Evolutionary conservation across 1,139 yeast genomes (phyloP).

Genomic region (Pichia sp.): DNA sequence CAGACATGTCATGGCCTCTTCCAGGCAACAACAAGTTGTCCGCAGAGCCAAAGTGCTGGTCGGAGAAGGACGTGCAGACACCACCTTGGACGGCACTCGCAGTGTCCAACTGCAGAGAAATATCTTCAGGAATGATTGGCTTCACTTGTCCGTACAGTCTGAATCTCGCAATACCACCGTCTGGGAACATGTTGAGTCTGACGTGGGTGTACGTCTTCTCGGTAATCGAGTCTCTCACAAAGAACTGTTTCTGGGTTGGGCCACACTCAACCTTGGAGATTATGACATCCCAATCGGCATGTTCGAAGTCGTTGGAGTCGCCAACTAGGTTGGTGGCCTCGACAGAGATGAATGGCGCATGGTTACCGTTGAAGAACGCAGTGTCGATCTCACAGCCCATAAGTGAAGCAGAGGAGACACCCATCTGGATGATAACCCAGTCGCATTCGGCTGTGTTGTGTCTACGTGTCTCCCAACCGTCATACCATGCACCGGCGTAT

Average conservation of each 20-base stretch:
- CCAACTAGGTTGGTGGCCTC: constrained; percentile 55
- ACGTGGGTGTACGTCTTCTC: constrained; percentile 66
- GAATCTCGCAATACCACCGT: constrained; percentile 95
- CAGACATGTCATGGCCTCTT: constrained; percentile 92
- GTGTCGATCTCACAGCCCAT: constrained; percentile 89
- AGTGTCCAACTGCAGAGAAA: constrained; percentile 52
- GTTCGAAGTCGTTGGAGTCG: constrained; percentile 29
- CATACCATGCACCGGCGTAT: constrained; percentile 93
- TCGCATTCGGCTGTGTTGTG: constrained; percentile 82
- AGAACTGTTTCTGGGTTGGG: constrained; percentile 81
- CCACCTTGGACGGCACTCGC: constrained; percentile 89
- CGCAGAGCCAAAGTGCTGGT: constrained; percentile 90
- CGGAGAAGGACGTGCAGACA: constrained; percentile 74
- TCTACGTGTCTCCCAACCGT: constrained; percentile 97
- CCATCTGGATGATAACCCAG: constrained; percentile 78
- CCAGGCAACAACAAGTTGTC: constrained; percentile 88
- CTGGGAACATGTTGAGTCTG: constrained; percentile 87
- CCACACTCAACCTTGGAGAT: constrained; percentile 76
- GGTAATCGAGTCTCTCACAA: constrained; percentile 57
- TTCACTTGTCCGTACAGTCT: constrained; percentile 78
- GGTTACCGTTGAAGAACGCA: constrained; percentile 89
- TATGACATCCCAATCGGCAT: constrained; percentile 61
- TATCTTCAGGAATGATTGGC: constrained; percentile 54
- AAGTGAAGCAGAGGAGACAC: constrained; percentile 76
- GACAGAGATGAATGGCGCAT: constrained; percentile 84